Base-by-base conservation (phyloP, 1,284 basidiomycete genomes). In the Heliocybe sulcata region DNA sequence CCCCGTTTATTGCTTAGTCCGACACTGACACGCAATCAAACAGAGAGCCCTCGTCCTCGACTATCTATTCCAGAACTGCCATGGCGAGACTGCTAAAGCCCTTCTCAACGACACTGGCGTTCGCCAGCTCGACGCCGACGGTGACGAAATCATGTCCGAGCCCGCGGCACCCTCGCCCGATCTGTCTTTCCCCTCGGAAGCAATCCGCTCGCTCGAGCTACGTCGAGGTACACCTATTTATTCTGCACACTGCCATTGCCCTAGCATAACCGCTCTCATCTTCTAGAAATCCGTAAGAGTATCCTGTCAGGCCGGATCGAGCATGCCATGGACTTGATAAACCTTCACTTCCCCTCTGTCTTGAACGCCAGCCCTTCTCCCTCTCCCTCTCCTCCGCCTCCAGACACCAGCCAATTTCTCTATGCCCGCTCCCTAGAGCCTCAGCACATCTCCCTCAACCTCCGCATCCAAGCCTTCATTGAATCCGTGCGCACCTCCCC, bases 401-500 rank as follows among this genome's bases (percentile, higher is more conserved):
- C 47, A 49, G 42, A 19, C 10, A 45, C 29, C 4, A 20, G 4
- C 35, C n/a, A 22, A 25, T 45, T 38, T 14, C 33, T 38, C 35
- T 26, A 33, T 25, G 52, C 27, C 4, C 33, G 52, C 35, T 33
- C 52, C 22, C 74, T 85, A 27, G 78, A 90, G 51, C 87, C 91
- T 16, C 70, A 75, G 1, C 90, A 92, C 63, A 75, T 95, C 49
- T 73, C 77, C 35, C 79, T 95, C 59, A 93, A 94, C 63, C 79
- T 95, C 50, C 88, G 87, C 60, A 88, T 94, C 35, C 83, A 89
- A 48, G 80, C 82, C 0, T 94, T 94, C 69, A 83, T 90, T 61
- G 92, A 95, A 67, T 77, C 85, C 8, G 85, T 89, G 58, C 83
- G 92, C 31, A 85, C 87, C 0, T 67, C 81, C 2, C 84, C 88